Evolutionary conservation across 768 basidiomycete genomes (phyloP), one percentile per base, ranked within the genome.

Genomic region (Macrocybe gigantea): DNA sequence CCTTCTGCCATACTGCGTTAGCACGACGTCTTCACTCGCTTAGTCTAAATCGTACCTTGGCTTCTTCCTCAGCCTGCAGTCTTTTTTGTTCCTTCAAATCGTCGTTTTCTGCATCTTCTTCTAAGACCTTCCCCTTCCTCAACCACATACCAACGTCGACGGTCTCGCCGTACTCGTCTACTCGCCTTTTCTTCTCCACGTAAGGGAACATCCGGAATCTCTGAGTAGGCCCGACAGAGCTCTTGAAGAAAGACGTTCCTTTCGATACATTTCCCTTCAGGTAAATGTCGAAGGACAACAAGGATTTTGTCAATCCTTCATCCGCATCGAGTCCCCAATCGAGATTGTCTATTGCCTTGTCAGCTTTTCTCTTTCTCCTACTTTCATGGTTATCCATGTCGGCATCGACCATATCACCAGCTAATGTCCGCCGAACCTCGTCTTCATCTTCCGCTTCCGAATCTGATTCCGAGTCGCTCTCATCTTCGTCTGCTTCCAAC

Each of bases 151-250:
- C 93, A 5, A 98, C 87, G 64, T 98, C 96, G 44, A 98, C 73
- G 7, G 83, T 87, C 71, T 99, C 96, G 7, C 96, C 96, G 61
- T 91, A 99, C 55, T 89, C 90, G 60, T 99, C 96, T 14, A 98
- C 89, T 54, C 88, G 78, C 54, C 92, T 73, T 60, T 87, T 90
- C 66, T 90, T 86, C 68, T 98, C 95, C 30, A 95, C 82, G 54
- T 92, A 93, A 0, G 96, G 96, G 68, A 97, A 98, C 93, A 97
- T 97, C 53, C 95, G 77, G 64, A 89, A 98, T 45, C 96, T 74
- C 53, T 88, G 89, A 11, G 77, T 70, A 54, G 87, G 83, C 7
- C 75, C 73, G 10, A 80, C 81, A 7, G 80, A 70, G 49, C 71
- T 85, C 64, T 92, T 93, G 75, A 93, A 95, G 69, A 93, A 93